Evolutionary conservation across 495 filamentous ascomycete genomes (phyloP), one percentile per base, ranked within the genome.

Genomic region (Lichina pygmaea): DNA sequence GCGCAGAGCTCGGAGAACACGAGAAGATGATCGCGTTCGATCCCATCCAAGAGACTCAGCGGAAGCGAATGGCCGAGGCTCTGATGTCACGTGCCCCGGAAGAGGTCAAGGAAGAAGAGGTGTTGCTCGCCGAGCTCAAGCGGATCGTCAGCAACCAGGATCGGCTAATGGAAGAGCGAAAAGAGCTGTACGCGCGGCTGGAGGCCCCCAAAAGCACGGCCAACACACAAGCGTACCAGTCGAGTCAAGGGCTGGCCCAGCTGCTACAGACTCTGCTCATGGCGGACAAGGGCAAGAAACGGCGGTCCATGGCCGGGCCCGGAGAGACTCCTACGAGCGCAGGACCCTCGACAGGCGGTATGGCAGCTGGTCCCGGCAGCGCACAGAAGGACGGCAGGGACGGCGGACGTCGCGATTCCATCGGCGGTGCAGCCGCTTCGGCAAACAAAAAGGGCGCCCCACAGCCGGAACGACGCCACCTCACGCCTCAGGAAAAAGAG

Each of bases 31-130:
- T 67, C 49, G 81, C 80, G 50, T 97, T 86, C 66, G 76, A 93
- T 51, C 71, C 83, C 0, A 63, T 66, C 7, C 70, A 76, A 31
- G 89, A 95, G 55, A 62, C 66, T 6, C 65, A 67, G 17, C 78
- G 89, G 45, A 95, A 94, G 58, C 70, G 80, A 43, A 77, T 91
- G 52, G 86, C 84, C 3, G 72, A 78, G 45, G 67, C 75, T 15
- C 73, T 85, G 32, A 66, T 95, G 52, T 66, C 70, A 36, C 75
- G 91, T 32, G 75, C 77, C n/a, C 72, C 72, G 34, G 81, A 92
- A 38, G 84, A 95, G 59, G 75, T 84, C 4, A 73, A 78, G 46
- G 89, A 97, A 53, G 89, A 97, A 59, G 81, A 89, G 52, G 73
- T 81, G 46, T 64, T 95, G 0, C 68, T 97, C 6, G 65, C 78